Evolutionary conservation across 805 yeast genomes (phyloP).

Genomic region (Yamadazyma nakazawae): DNA sequence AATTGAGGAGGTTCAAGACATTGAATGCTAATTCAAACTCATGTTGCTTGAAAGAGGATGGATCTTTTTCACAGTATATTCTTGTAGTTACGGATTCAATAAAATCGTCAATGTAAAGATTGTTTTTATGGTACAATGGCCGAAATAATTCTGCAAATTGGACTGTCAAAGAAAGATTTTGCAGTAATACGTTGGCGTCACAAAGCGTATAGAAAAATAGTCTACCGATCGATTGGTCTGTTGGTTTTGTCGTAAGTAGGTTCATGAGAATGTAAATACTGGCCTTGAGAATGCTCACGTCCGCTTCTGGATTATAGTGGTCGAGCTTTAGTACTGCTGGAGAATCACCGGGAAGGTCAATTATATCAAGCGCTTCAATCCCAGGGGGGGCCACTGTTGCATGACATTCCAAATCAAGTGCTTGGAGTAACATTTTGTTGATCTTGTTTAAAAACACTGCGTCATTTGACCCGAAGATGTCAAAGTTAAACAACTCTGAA

Average conservation of each 20-base stretch:
- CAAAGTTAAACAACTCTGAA: background rate
- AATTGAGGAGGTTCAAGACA: slow-evolving; percentile 6
- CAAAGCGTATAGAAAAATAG: slow-evolving; percentile 18
- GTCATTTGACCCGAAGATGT: background rate
- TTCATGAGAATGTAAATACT: slow-evolving; percentile 5
- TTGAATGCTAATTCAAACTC: slow-evolving; percentile 4
- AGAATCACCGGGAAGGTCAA: background rate
- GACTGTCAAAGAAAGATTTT: background rate
- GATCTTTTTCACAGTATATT: background rate
- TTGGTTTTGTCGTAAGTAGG: background rate
- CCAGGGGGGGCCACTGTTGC: background rate
- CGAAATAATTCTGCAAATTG: background rate
- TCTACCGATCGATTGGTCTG: background rate
- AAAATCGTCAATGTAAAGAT: background rate
- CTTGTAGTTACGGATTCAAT: background rate
- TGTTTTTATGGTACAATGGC: background rate
- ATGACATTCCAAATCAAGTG: background rate
- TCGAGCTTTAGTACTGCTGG: slow-evolving; percentile 6
- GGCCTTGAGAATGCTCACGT: slow-evolving; percentile 4
- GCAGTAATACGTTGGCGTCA: slow-evolving; percentile 24
- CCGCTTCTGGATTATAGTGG: slow-evolving; percentile 8
- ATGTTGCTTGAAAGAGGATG: background rate
- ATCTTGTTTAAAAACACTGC: background rate
- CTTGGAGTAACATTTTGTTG: background rate
- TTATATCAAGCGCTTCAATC: background rate